Conservation (phyloP, 192 early-diverging fungal genomes). For the Jimgerdemannia lactiflua region DNA sequence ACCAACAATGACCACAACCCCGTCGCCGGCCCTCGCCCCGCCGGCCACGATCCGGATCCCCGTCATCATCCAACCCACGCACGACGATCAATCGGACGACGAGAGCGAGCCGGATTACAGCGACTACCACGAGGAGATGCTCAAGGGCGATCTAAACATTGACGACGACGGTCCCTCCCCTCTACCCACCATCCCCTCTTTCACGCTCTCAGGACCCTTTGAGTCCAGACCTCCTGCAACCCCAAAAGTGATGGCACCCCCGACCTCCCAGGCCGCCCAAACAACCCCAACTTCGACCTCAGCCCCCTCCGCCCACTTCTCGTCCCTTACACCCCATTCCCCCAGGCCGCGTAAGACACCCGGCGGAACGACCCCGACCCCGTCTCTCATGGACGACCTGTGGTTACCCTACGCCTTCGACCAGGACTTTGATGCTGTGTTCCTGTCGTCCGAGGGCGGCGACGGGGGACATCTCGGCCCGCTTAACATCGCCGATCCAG, state of each 20-base stretch:
- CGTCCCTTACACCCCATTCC: neutral
- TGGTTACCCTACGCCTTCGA: slow-evolving; percentile 35
- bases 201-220: neutral
- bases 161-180: too few species aligned
- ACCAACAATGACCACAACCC: too few species aligned
- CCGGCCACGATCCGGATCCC: too few species aligned
- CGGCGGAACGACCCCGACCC: too few species aligned
- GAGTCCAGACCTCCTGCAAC: neutral
- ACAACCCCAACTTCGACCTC: neutral
- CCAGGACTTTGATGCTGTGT: slow-evolving; percentile 33
- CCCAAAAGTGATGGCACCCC: too few species aligned
- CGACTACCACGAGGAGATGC: slow-evolving; percentile 61
- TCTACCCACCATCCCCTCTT: neutral
- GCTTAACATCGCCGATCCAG: slow-evolving; percentile 31
- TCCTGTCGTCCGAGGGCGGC: slow-evolving; percentile 15
- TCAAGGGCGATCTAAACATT: slow-evolving; percentile 37
- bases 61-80: too few species aligned
- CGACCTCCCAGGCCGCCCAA: too few species aligned
- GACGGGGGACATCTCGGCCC: slow-evolving; percentile 3
- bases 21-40: too few species aligned
- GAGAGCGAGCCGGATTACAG: slow-evolving; percentile 42
- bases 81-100: slow-evolving; percentile 20
- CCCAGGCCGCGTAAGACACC: neutral
- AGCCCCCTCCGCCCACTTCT: too few species aligned
- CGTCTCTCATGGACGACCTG: slow-evolving; percentile 7